These are phyloP conservation scores for Tremella fuciformis DNA, from an alignment of 768 basidiomycete species.

Conservation along the genomic window DNA sequence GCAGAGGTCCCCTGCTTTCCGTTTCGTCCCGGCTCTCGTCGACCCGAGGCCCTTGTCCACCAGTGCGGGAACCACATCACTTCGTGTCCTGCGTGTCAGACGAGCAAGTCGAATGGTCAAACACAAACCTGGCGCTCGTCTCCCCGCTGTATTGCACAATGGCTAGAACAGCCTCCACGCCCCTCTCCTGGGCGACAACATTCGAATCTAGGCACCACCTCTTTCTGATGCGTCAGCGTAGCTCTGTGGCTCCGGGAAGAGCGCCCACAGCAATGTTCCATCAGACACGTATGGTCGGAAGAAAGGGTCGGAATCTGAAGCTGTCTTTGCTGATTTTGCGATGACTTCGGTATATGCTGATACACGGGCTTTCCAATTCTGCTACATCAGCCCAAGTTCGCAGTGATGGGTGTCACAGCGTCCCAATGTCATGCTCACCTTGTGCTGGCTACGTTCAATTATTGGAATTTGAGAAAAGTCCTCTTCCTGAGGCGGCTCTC, in stretches of 20 bases:
- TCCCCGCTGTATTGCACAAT: conserved; percentile 91
- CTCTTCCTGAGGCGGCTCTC: conserved; percentile 85
- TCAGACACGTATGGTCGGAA: conserved; percentile 85
- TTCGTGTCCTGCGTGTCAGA: conserved; percentile 5
- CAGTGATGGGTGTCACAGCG: background rate
- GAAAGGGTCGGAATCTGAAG: conserved; percentile 87
- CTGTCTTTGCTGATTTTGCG: conserved; percentile 80
- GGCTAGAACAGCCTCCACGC: conserved; percentile 78
- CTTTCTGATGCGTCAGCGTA: conserved; percentile 55
- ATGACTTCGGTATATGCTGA: conserved; percentile 85
- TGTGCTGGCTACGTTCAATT: conserved; percentile 78
- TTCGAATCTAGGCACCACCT: conserved; percentile 86
- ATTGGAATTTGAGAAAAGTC: conserved; percentile 80
- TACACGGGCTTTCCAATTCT: conserved; percentile 97
- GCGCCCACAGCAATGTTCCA: conserved; percentile 61
- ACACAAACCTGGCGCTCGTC: conserved; percentile 62
- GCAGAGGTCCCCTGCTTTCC: conserved; percentile 76
- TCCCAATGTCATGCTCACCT: conserved; percentile 51
- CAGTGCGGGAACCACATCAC: conserved; percentile 74
- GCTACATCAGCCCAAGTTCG: background rate
- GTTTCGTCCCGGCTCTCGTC: conserved; percentile 81
- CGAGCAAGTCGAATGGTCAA: background rate
- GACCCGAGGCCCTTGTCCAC: conserved; percentile 97
- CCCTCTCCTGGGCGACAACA: conserved; percentile 97
- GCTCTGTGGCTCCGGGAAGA: background rate